These are phyloP conservation scores for Tulasnella sp. DNA, from an alignment of 768 basidiomycete species.

Conservation along the genomic window DNA sequence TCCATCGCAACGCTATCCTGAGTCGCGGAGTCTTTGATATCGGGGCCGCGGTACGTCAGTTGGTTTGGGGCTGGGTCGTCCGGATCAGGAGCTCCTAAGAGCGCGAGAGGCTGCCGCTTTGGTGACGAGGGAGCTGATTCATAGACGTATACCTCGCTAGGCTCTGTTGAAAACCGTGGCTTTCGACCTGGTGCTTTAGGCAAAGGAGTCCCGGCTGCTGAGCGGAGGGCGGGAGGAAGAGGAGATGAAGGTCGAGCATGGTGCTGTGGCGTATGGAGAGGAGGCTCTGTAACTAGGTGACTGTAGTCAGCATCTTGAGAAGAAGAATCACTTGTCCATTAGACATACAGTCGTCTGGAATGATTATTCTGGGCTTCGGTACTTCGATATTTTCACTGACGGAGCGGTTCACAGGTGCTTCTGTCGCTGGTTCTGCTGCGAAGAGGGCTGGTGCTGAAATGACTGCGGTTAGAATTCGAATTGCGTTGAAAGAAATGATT, in stretches of 20 bases:
- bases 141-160: conserved; percentile 70
- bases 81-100: conserved; percentile 36
- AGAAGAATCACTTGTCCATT: background rate
- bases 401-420: background rate
- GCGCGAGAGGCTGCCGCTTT: conserved; percentile 39
- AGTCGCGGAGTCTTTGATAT: background rate
- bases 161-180: conserved; percentile 63
- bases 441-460: background rate
- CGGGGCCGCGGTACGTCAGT: conserved; percentile 23
- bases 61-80: conserved; percentile 4
- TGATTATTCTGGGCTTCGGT: conserved; percentile 19
- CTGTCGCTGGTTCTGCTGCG: background rate
- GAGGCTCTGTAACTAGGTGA: background rate
- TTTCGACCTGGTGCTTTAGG: conserved; percentile 21
- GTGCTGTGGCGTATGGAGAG: background rate
- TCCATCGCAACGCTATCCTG: background rate
- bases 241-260: conserved; percentile 3
- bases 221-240: conserved; percentile 1
- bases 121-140: conserved; percentile 74
- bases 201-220: background rate
- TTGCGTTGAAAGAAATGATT: background rate
- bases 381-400: conserved; percentile 25
- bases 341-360: background rate
- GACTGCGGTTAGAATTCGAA: background rate
- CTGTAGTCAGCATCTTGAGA: background rate